phyloP scores from a whole-genome alignment of 2,329 filamentous ascomycete species.

The Fonsecaea nubica region DNA sequence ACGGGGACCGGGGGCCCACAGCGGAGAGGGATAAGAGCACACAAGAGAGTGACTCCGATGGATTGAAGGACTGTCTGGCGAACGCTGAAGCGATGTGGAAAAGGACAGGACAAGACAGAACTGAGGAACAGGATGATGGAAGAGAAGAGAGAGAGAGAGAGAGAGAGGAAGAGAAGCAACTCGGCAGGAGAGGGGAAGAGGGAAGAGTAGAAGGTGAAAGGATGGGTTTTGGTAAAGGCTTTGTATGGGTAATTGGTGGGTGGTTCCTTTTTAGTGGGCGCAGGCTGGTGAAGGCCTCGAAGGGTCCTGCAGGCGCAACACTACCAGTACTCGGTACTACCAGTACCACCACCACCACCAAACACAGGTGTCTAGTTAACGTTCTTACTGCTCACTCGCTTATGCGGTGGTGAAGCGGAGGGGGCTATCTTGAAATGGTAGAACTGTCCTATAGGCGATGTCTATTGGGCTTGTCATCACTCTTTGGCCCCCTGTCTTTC shows the following conservation, averaged over 20 bases:
- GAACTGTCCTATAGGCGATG: conserved; percentile 9
- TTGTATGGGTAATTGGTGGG: conserved; percentile 3
- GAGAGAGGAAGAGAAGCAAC: conserved; percentile 7
- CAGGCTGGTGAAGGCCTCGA: conserved; percentile 22
- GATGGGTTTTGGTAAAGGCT: conserved; percentile 5
- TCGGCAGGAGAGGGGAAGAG: conserved; percentile 19
- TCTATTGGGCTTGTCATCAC: conserved; percentile 3
- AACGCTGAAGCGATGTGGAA: conserved; percentile 24
- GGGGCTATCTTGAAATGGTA: conserved; percentile 1
- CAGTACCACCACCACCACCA: background rate
- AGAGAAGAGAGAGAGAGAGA: conserved; percentile 5
- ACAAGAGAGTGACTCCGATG: conserved; percentile 37
- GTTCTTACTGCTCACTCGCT: conserved; percentile 18
- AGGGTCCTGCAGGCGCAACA: background rate
- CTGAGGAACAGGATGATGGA: conserved; percentile 22
- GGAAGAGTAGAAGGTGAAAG: conserved; percentile 16
- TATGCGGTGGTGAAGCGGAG: conserved; percentile 7
- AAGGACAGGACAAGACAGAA: conserved; percentile 38
- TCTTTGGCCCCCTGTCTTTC: conserved; percentile 14
- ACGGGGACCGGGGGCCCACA: conserved; percentile 26
- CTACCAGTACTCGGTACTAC: too few relatives aligned
- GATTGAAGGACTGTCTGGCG: conserved; percentile 38
- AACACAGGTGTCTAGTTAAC: conserved; percentile 1
- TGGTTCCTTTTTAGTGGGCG: background rate
- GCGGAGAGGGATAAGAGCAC: conserved; percentile 29